Conservation (phyloP, 2,329 filamentous ascomycete genomes). For the Aspergillus aculeatus region DNA sequence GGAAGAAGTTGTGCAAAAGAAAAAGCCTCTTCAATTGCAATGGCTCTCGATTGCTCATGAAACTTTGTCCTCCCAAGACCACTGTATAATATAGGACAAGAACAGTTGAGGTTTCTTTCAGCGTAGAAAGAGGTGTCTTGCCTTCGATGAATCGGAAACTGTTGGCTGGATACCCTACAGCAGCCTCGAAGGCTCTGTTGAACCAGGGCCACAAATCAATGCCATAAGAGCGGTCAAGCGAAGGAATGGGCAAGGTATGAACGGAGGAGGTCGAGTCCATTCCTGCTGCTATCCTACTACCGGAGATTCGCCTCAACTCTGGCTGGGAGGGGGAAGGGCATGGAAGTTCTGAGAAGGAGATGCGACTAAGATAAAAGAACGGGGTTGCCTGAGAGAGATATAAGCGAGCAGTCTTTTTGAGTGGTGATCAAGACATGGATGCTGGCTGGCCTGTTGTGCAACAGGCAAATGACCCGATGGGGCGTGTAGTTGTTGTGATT, state of each 20-base stretch:
- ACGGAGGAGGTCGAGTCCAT: neutral
- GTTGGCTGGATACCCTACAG: conserved; percentile 71
- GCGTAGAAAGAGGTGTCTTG: conserved; percentile 82
- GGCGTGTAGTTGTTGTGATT: neutral
- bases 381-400: neutral
- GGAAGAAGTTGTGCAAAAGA: conserved; percentile 91
- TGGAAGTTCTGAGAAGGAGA: neutral
- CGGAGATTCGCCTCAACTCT: neutral
- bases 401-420: neutral
- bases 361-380: neutral
- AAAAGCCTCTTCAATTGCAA: conserved; percentile 84
- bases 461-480: neutral
- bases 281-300: neutral
- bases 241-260: neutral
- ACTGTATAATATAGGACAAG: conserved; percentile 85
- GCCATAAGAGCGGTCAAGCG: conserved; percentile 65
- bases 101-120: conserved; percentile 75
- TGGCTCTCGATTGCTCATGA: conserved; percentile 81
- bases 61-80: conserved; percentile 86
- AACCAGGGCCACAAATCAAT: conserved; percentile 90
- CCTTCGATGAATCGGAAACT: conserved; percentile 65
- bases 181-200: conserved; percentile 73
- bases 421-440: neutral
- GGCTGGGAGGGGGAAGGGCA: neutral
- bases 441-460: neutral